phyloP scores from a whole-genome alignment of 805 yeast genomes.

The Candida xyloterini region DNA sequence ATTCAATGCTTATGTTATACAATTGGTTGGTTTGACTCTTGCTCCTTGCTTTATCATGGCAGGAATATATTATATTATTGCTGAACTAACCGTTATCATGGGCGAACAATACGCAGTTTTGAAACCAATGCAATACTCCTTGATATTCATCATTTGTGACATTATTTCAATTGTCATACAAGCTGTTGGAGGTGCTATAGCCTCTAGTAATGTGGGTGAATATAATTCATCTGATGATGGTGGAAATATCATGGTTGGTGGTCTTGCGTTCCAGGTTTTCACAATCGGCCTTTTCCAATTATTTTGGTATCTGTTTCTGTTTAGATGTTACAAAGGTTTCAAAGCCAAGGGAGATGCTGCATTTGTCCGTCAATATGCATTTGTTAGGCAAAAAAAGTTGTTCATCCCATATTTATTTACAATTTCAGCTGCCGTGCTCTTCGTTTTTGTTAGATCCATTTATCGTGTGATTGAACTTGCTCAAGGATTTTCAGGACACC shows the following conservation, averaged over 20 bases:
- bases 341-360: constrained; percentile 26
- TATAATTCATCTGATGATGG: constrained; percentile 34
- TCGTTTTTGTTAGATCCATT: constrained; percentile 59
- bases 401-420: constrained; percentile 45
- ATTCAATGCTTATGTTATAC: constrained; percentile 50
- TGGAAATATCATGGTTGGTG: constrained; percentile 66
- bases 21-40: constrained; percentile 65
- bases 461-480: constrained; percentile 68
- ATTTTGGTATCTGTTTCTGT: constrained; percentile 44
- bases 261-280: constrained; percentile 67
- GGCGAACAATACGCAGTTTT: constrained; percentile 52
- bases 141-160: constrained; percentile 65
- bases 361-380: constrained; percentile 32
- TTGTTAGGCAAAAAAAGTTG: constrained; percentile 30
- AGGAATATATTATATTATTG: constrained; percentile 70
- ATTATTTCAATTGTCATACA: constrained; percentile 63
- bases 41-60: constrained; percentile 87
- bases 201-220: constrained; percentile 43
- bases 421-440: constrained; percentile 42
- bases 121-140: constrained; percentile 59
- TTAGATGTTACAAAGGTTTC: constrained; percentile 31
- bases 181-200: constrained; percentile 76
- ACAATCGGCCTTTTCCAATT: constrained; percentile 57
- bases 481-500: constrained; percentile 65
- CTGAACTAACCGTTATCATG: constrained; percentile 61